Conservation (phyloP, 768 basidiomycete species). For the Lactarius vividus region DNA sequence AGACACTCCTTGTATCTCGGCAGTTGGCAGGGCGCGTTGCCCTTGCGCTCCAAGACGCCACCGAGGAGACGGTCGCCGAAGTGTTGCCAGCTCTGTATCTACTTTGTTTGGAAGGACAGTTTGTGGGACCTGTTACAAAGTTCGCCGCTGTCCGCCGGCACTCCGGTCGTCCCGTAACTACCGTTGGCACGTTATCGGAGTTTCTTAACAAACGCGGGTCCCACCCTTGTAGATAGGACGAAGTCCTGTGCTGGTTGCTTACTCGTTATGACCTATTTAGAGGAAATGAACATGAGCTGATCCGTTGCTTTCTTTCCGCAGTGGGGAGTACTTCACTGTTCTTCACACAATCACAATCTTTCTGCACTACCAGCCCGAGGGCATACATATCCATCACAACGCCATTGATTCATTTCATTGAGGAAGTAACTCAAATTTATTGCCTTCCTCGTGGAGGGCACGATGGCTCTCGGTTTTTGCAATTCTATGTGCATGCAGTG, state of each 20-base stretch:
- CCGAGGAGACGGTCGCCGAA: too few relatives aligned
- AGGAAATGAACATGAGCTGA: neutral
- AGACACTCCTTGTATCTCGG: too few relatives aligned
- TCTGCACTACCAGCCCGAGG: neutral
- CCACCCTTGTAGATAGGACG: neutral
- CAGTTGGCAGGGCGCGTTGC: too few relatives aligned
- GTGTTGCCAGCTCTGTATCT: too few relatives aligned
- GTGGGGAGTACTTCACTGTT: neutral
- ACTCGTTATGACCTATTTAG: neutral
- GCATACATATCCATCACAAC: neutral
- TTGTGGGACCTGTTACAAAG: fast-evolving
- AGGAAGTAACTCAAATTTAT: too few relatives aligned
- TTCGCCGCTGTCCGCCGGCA: neutral
- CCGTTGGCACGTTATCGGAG: neutral
- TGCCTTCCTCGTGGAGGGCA: too few relatives aligned
- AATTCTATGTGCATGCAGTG: too few relatives aligned
- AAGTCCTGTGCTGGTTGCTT: neutral
- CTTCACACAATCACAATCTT: too few relatives aligned
- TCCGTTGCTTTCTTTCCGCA: neutral
- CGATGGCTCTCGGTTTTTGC: too few relatives aligned
- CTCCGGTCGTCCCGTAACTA: neutral
- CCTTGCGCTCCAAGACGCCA: too few relatives aligned
- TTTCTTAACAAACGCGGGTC: neutral
- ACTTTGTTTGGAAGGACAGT: too few relatives aligned
- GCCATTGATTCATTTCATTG: too few relatives aligned